Evolutionary conservation across 1,284 basidiomycete genomes (phyloP), one percentile per base, ranked within the genome.

Genomic region (Tylopilus orsonianus): DNA sequence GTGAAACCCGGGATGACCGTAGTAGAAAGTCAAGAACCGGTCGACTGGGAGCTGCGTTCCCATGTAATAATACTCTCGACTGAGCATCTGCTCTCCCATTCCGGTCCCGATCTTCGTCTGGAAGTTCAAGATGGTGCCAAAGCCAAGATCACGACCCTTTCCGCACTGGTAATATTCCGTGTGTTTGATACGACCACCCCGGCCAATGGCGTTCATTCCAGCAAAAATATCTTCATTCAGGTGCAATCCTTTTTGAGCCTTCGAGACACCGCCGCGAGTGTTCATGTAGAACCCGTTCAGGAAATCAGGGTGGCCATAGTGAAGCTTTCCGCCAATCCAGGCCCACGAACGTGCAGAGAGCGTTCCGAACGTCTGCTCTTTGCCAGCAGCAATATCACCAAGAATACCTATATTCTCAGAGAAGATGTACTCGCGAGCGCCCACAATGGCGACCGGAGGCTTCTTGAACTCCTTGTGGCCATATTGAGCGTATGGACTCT

Each of bases 31-130:
- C 66, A 99, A 75, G 87, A 99, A 99, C 44, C 97, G 87, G 68
- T 99, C 97, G 68, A 97, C 86, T 34, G 96, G 95, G 39, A 99
- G 81, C 69, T 99, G 96, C n/a, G 97, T 99, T 44, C 96, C 97
- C 56, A 99, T 74, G 70, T 99, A 99, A 73, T 99, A 99, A 74
- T 99, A 98, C 74, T 99, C 96, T 61, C 96, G 85, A 72, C 93
- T 97, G 57, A 99, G 82, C 92, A 98, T 95, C 71, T 99, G 96
- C 71, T 99, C 97, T 47, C 96, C 97, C 96, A 99, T 99, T 73
- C 97, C 97, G 38, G 95, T 98, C 27, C 97, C 96, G 56, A 99
- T 94, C 82, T 99, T 99, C 55, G 96, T 99, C 78, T 94, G 92
- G 87, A 99, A 99, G 72, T 99, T 99, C 60, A 99, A 73, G 67